Conservation (phyloP, 306 rosid species). For the Acacia confusa region DNA sequence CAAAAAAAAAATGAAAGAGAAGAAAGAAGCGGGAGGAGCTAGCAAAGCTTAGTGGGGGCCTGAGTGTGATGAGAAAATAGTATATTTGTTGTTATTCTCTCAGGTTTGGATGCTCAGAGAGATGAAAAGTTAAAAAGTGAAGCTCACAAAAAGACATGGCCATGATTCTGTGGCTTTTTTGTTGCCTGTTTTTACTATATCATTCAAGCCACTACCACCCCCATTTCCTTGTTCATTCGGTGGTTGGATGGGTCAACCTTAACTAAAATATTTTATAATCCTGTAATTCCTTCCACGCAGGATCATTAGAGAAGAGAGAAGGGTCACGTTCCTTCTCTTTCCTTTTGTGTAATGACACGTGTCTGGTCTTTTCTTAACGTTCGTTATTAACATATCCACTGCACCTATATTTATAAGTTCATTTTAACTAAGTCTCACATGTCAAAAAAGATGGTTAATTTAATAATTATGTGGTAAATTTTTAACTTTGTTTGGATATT, state of each 20-base stretch:
- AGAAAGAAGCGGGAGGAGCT: not conserved
- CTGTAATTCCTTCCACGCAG: not conserved
- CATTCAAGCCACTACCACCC: not conserved
- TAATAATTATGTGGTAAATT: too few species aligned
- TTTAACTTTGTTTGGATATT: too few species aligned
- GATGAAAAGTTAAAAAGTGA: conserved; percentile 16
- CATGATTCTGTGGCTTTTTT: conserved; percentile 34
- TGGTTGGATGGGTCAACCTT: not conserved
- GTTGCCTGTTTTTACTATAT: not conserved
- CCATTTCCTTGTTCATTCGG: not conserved
- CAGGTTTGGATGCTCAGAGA: not conserved
- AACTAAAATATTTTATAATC: not conserved
- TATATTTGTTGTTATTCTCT: not conserved
- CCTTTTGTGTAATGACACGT: not conserved
- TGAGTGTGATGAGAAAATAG: not conserved
- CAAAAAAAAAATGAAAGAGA: not conserved
- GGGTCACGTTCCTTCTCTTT: not conserved
- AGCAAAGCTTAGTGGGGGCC: not conserved
- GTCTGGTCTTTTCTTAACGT: not conserved
- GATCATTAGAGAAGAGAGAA: not conserved
- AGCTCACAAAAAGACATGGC: conserved; percentile 36
- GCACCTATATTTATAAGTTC: too few species aligned
- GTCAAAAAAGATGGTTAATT: too few species aligned
- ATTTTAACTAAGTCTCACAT: too few species aligned
- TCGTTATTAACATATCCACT: not conserved